phyloP scores from a whole-genome alignment of 306 rosid species.

The Abrus precatorius region DNA sequence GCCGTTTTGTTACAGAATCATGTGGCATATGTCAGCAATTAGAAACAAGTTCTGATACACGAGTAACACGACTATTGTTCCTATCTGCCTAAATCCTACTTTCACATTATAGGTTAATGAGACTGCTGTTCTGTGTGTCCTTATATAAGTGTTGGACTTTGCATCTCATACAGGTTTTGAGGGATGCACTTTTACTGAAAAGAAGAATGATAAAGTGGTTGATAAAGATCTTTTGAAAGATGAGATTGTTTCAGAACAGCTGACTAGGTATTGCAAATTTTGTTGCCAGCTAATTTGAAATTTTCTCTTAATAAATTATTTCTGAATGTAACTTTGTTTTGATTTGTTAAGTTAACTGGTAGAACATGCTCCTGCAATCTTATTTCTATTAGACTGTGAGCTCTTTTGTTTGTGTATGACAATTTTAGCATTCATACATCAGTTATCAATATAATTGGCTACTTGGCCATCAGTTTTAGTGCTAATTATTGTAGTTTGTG shows the following conservation, averaged over 20 bases:
- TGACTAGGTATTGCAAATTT: conserved; percentile 72
- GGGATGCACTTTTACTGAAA: conserved; percentile 51
- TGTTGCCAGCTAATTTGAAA: conserved; percentile 21
- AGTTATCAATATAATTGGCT: conserved; percentile 15
- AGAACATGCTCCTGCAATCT: conserved; percentile 18
- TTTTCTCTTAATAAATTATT: conserved; percentile 4
- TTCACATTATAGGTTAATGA: conserved; percentile 12
- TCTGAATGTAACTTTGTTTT: conserved; percentile 15
- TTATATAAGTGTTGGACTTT: conserved; percentile 39
- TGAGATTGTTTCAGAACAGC: conserved; percentile 93
- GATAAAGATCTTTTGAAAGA: conserved; percentile 68
- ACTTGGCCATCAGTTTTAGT: background rate
- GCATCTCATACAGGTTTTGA: conserved; percentile 50
- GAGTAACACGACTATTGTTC: background rate
- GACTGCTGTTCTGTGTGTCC: conserved; percentile 16
- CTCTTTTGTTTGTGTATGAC: conserved; percentile 5
- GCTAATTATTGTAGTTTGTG: conserved; percentile 9
- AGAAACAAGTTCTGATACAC: no score
- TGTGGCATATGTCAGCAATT: background rate
- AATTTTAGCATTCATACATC: conserved; percentile 16
- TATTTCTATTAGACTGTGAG: conserved; percentile 8
- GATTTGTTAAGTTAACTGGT: conserved; percentile 24
- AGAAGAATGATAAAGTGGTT: conserved; percentile 52
- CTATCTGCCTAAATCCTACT: conserved; percentile 5
- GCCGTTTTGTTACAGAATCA: background rate